Evolutionary conservation across 2,329 filamentous ascomycete genomes (phyloP), one percentile per base, ranked within the genome.

Genomic region (Lecanoromycetidae sp.): DNA sequence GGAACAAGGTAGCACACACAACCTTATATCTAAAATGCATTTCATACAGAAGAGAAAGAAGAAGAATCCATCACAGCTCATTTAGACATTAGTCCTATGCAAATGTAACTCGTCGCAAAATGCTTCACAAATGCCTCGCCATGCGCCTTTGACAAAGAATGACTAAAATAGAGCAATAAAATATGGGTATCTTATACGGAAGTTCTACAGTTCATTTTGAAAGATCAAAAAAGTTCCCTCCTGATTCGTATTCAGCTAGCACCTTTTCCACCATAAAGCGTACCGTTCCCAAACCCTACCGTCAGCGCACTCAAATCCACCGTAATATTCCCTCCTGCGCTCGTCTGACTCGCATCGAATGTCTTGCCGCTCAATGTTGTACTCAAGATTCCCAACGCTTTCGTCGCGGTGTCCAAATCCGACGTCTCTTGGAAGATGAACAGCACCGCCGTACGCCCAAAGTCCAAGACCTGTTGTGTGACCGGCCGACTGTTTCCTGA

Each of bases 381-480:
- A 15, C 46, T 43, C 20, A 55, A 27, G 13, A 41, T 46, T 22
- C 52, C 53, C 41, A 57, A 50, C 10, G 52, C 55, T 35, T 29
- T 29, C 8, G 49, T 46, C 23, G 57, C 55, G 26, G 46, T 51
- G 3, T 39, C 48, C 2, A 57, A 26, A 10, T 50, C 36, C n/a
- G 48, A 51, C 1, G 55, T 57, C 25, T 54, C 44, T 30, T 59
- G 53, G 22, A 57, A 55, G 40, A 60, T 54, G 47, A 56, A 59
- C 19, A 60, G 54, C 8, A 60, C 52, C 12, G 55, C 51, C 17
- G 56, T 51, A 33, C 58, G 57, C 15, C 55, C 54, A 40, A 60
- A 60, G 37, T 60, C 57, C 13, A 56, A 46, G 30, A 51, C 44
- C 15, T 38, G 30, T 20, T 46, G 38, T 8, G 52, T 54, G 5